Evolutionary conservation across 768 basidiomycete species (phyloP).

Genomic region (Tremella fuciformis): DNA sequence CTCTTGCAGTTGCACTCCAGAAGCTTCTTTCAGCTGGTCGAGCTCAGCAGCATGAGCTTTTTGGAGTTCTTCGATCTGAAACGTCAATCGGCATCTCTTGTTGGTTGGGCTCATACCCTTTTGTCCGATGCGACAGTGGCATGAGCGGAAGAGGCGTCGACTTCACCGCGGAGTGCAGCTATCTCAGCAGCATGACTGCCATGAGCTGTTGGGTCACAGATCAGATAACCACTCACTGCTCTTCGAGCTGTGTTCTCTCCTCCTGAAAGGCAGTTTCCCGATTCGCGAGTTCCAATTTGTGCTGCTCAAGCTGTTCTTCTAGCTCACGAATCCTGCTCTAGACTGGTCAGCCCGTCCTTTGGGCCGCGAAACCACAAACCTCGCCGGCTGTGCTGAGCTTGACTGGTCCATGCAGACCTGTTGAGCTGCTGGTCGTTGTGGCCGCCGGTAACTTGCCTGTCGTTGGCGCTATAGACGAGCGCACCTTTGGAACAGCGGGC

Average conservation of each 20-base stretch:
- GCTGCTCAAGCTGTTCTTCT: slow-evolving; percentile 9
- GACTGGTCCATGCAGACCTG: slow-evolving; percentile 6
- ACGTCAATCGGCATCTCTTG: background rate
- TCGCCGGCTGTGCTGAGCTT: slow-evolving; percentile 19
- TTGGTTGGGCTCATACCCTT: slow-evolving; percentile 6
- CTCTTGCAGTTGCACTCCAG: background rate
- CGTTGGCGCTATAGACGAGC: background rate
- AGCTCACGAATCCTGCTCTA: slow-evolving; percentile 15
- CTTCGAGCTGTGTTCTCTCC: slow-evolving; percentile 25
- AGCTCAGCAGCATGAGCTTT: slow-evolving; percentile 1
- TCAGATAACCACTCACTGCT: slow-evolving; percentile 22
- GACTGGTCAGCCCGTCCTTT: background rate
- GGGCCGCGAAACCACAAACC: slow-evolving; percentile 16
- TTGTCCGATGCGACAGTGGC: slow-evolving; percentile 3
- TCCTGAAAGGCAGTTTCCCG: slow-evolving; percentile 11
- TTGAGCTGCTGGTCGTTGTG: slow-evolving; percentile 4
- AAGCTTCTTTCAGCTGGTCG: background rate
- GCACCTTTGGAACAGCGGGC: background rate
- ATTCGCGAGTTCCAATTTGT: slow-evolving; percentile 17
- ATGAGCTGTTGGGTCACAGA: background rate
- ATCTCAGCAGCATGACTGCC: no score
- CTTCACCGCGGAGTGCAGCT: no score
- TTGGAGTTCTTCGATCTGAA: background rate
- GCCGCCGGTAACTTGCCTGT: background rate
- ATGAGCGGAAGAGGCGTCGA: background rate